Conservation (phyloP, 345 rosid species). For the Odontarrhena argentea region DNA sequence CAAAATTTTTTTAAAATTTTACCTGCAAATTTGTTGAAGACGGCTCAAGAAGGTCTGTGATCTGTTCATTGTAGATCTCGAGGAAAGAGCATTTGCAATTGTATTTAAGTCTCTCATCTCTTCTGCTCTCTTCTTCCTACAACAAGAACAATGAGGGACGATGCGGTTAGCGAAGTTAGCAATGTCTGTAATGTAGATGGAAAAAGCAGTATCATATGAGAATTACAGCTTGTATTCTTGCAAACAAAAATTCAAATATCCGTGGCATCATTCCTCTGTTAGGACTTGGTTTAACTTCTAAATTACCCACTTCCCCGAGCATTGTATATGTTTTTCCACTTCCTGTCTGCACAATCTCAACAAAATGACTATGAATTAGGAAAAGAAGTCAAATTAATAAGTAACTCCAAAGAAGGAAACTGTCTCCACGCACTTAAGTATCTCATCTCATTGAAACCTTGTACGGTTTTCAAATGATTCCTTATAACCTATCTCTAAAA, state of each 20-base stretch:
- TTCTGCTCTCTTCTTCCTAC: slow-evolving; percentile 95
- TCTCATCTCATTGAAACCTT: slow-evolving; percentile 12
- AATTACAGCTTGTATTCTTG: slow-evolving; percentile 89
- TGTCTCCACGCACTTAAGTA: background rate
- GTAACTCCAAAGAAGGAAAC: slow-evolving; percentile 13
- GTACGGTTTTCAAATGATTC: slow-evolving; percentile 12
- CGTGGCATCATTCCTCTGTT: slow-evolving; percentile 95
- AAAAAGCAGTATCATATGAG: slow-evolving; percentile 28
- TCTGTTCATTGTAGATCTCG: slow-evolving; percentile 95
- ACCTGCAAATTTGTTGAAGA: slow-evolving; percentile 86
- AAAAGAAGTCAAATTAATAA: background rate
- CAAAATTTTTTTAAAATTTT: slow-evolving; percentile 29
- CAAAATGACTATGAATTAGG: background rate
- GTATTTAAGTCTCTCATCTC: slow-evolving; percentile 82
- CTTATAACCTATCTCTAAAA: slow-evolving; percentile 16
- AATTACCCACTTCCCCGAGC: slow-evolving; percentile 83
- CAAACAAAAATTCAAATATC: slow-evolving; percentile 95
- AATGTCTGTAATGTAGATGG: background rate
- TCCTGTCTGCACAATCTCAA: slow-evolving; percentile 72
- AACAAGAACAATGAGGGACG: slow-evolving; percentile 15
- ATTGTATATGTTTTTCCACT: slow-evolving; percentile 98
- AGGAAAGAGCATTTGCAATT: slow-evolving; percentile 96
- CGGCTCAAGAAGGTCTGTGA: slow-evolving; percentile 96
- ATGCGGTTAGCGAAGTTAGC: slow-evolving; percentile 30
- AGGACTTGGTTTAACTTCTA: slow-evolving; percentile 78